Evolutionary conservation across 768 basidiomycete genomes (phyloP).

Genomic region (Termitomyces sp.): DNA sequence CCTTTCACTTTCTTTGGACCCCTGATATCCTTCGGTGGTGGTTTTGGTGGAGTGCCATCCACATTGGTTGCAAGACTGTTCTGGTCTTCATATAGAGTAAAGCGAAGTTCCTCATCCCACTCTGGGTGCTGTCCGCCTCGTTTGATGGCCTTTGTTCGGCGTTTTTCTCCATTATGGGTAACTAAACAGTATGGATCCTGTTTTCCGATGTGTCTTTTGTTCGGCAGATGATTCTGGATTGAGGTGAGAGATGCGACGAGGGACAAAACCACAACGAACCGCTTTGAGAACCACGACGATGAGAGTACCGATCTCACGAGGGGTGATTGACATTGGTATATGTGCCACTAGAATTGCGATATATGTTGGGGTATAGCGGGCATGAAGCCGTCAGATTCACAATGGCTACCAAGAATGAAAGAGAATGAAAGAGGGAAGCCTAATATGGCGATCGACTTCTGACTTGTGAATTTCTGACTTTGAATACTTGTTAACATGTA

Average conservation of each 20-base stretch:
- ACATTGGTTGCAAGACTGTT: conserved; percentile 41
- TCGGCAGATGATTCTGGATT: conserved; percentile 78
- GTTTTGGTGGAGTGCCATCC: conserved; percentile 56
- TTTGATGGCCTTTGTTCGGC: conserved; percentile 89
- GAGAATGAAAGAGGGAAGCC: background rate
- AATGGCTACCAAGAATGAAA: background rate
- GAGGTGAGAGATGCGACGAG: conserved; percentile 14
- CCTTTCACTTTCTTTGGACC: conserved; percentile 56
- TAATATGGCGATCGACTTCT: background rate
- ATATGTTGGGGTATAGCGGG: conserved; percentile 4
- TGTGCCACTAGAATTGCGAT: background rate
- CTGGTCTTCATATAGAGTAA: conserved; percentile 79
- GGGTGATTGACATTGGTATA: conserved; percentile 50
- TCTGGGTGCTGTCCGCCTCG: conserved; percentile 97
- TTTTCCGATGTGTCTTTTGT: conserved; percentile 91
- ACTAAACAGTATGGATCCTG: conserved; percentile 95
- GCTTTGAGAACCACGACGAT: conserved; percentile 93
- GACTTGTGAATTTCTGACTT: background rate
- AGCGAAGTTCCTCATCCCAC: conserved; percentile 98
- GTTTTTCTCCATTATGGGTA: conserved; percentile 75
- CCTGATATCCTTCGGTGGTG: conserved; percentile 60
- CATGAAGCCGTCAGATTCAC: conserved; percentile 4
- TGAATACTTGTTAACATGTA: too few species aligned
- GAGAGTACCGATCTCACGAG: conserved; percentile 86
- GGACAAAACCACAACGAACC: conserved; percentile 45